phyloP scores from a whole-genome alignment of 257 asterid genomes.

The Solanum chiquidenum region DNA sequence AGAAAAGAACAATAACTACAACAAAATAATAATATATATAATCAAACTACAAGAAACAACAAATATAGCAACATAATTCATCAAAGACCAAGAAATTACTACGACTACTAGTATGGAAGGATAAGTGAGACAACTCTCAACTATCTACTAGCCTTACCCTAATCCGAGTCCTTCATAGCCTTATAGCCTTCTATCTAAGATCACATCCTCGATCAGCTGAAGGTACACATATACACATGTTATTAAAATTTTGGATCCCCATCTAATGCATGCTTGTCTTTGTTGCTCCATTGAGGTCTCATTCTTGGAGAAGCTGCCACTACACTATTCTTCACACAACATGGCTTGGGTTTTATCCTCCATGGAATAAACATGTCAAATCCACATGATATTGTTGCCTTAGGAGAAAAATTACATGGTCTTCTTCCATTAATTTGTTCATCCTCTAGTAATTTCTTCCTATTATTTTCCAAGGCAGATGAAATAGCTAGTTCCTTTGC shows the following conservation, averaged over 20 bases:
- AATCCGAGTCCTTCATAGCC: not conserved
- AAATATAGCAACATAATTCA: too few species aligned
- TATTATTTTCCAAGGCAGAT: constrained; percentile 11
- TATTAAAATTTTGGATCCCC: not conserved
- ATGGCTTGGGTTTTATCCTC: constrained; percentile 46
- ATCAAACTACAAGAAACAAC: too few species aligned
- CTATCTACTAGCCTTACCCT: not conserved
- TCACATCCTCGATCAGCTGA: not conserved
- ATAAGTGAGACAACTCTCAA: not conserved
- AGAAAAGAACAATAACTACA: too few species aligned
- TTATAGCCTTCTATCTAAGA: not conserved
- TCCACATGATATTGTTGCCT: constrained; percentile 52
- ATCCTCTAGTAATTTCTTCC: constrained; percentile 8
- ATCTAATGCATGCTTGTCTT: not conserved
- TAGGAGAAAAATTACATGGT: not conserved
- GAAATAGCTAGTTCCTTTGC: constrained; percentile 73
- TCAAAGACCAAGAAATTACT: too few species aligned
- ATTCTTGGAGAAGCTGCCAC: constrained; percentile 1
- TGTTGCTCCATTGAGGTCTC: constrained; percentile 4
- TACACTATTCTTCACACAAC: constrained; percentile 47
- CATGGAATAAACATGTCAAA: constrained; percentile 47
- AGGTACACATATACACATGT: not conserved
- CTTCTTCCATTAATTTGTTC: constrained; percentile 9
- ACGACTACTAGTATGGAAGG: not conserved
- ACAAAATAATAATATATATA: too few species aligned